These are phyloP conservation scores for Talaromyces funiculosus DNA, from an alignment of 2,329 filamentous ascomycete genomes.

Conservation along the genomic window DNA sequence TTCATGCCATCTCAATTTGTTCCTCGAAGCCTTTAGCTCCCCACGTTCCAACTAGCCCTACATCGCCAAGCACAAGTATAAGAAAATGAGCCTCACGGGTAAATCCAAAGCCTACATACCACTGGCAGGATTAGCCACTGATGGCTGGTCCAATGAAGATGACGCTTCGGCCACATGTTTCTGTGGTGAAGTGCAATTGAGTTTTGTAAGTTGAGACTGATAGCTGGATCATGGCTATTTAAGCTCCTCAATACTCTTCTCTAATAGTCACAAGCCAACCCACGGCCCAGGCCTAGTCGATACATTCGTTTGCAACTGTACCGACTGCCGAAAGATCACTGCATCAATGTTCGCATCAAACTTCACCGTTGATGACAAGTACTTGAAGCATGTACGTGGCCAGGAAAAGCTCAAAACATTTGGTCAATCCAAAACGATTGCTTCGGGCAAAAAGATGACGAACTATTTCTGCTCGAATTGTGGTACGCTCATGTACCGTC, in stretches of 20 bases:
- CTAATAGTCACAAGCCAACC: conserved; percentile 1
- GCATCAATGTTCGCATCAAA: conserved; percentile 59
- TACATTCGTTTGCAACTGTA: conserved; percentile 56
- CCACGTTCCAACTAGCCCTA: background rate
- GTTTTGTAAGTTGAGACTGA: background rate
- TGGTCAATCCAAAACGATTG: conserved; percentile 45
- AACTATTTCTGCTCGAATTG: conserved; percentile 58
- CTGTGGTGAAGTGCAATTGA: conserved; percentile 10
- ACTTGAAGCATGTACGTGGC: conserved; percentile 49
- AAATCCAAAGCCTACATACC: background rate
- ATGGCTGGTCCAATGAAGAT: background rate
- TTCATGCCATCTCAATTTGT: background rate
- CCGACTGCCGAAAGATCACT: conserved; percentile 58
- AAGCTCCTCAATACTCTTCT: background rate
- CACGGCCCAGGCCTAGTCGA: conserved; percentile 29
- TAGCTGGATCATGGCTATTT: background rate
- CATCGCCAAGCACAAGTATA: background rate
- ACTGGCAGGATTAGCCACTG: background rate
- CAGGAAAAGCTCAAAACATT: conserved; percentile 46
- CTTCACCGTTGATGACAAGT: conserved; percentile 46
- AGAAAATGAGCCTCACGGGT: background rate
- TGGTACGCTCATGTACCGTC: conserved; percentile 57
- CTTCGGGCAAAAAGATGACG: conserved; percentile 48
- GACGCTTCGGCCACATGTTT: conserved; percentile 11
- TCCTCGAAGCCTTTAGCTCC: background rate